Conservation (phyloP, 768 basidiomycete genomes). For the Naganishia vaughanmartiniae region DNA sequence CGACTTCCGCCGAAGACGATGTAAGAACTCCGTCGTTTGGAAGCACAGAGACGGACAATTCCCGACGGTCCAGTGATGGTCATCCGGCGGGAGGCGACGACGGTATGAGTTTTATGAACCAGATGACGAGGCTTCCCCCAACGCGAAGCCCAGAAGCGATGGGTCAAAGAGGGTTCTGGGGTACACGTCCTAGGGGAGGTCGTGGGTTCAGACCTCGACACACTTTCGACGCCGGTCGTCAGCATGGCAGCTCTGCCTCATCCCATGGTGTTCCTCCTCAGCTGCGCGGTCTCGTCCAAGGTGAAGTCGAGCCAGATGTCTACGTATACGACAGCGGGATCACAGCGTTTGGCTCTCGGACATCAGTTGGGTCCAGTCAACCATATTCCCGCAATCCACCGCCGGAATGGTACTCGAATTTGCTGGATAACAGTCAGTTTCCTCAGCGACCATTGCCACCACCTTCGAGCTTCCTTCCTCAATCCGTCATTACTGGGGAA, state of each 20-base stretch:
- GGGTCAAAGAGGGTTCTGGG: neutral
- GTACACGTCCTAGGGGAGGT: neutral
- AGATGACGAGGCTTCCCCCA: neutral
- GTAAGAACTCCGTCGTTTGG: neutral
- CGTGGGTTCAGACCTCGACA: neutral
- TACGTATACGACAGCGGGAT: constrained; percentile 8
- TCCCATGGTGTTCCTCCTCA: neutral
- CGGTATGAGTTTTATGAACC: constrained; percentile 4
- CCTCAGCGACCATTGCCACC: constrained; percentile 25
- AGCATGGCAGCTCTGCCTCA: neutral
- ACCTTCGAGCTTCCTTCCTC: constrained; percentile 17
- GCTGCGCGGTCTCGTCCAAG: neutral
- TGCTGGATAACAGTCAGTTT: constrained; percentile 9
- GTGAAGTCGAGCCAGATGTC: constrained; percentile 8
- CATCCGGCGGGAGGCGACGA: constrained; percentile 1
- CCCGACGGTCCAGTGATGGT: constrained; percentile 6
- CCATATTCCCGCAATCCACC: constrained; percentile 10
- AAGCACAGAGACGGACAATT: neutral
- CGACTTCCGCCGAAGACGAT: constrained; percentile 3
- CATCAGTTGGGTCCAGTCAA: neutral
- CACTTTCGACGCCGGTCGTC: neutral
- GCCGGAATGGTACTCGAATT: constrained; percentile 7
- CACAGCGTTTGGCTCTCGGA: neutral
- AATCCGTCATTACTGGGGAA: constrained; percentile 54
- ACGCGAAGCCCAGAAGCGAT: neutral